Evolutionary conservation across 1,284 basidiomycete genomes (phyloP), one percentile per base, ranked within the genome.

Genomic region (Cutaneotrichosporon cutaneum): DNA sequence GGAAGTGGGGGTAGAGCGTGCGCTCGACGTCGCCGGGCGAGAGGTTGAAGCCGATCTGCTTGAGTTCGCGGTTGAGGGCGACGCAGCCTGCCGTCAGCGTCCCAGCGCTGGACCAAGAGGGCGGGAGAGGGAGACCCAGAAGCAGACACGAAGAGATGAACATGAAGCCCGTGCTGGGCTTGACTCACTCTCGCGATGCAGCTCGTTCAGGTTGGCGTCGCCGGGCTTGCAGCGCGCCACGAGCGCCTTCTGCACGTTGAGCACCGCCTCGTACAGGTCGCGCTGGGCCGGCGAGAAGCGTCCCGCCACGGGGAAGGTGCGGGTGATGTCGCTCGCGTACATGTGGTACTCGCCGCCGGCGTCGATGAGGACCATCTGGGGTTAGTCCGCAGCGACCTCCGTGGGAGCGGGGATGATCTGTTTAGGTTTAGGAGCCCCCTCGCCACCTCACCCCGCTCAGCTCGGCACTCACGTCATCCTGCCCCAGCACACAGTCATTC

Each of bases 241-340:
- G 62, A 82, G 82, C 42, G 75, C 72, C 65, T 84, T 83, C 60
- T 84, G 81, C 21, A 82, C 82, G 50, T 77, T 78, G 53, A 85
- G 72, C 1, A 85, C 82, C 0, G 84, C 85, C 51, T 86, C 82
- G 80, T 99, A 99, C 13, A 99, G 85, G 60, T 94, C 93, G 27
- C 84, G 82, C 75, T 99, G 96, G 1, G 94, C 82, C 0, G 82
- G 72, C 1, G 87, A 88, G 77, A 98, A 99, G 26, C 73, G 82
- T 0, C 93, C 93, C 4, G 86, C 87, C 16, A 86, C 88, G 1
- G 96, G 95, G 76, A 88, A 97, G 16, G 94, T 94, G 45, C 95
- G 89, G 8, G 94, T 97, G 70, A 99, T 97, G 77, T 99, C 95
- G 47, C 92, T 94, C 2, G 93, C 92, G 74, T 99, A 99, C 54